Conservation (phyloP, 2,329 filamentous ascomycete species). For the Claviceps africana region DNA sequence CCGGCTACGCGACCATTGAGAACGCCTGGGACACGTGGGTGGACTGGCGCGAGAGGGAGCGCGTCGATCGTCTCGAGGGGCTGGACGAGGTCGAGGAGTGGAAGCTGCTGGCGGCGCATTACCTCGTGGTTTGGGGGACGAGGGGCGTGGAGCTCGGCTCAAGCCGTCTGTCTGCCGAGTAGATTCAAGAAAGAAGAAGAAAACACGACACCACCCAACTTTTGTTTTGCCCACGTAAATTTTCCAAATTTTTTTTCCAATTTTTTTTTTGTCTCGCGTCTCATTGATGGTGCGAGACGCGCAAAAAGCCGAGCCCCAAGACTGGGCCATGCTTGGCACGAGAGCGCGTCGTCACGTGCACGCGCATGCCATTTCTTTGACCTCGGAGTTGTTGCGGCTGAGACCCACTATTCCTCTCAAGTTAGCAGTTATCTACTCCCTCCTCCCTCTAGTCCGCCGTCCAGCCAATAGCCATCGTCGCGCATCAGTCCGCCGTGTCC, state of each 20-base stretch:
- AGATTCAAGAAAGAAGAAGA: not conserved
- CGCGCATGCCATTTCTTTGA: not conserved
- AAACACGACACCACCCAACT: not conserved
- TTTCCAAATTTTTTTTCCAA: not conserved
- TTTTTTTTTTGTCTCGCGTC: too few relatives aligned
- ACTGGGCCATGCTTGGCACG: not conserved
- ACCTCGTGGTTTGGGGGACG: conserved; percentile 83
- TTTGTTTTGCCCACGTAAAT: not conserved
- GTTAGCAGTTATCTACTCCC: not conserved
- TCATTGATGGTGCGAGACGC: too few relatives aligned
- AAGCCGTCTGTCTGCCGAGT: not conserved
- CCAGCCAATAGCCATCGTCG: not conserved
- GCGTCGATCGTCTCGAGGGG: conserved; percentile 69
- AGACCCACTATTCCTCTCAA: too few relatives aligned
- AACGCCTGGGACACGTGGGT: conserved; percentile 71
- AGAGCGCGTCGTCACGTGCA: conserved; percentile 3
- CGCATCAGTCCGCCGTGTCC: too few relatives aligned
- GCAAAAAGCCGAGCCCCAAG: not conserved
- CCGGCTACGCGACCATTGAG: conserved; percentile 31
- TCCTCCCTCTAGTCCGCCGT: not conserved
- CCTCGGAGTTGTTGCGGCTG: too few relatives aligned
- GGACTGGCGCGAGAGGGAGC: conserved; percentile 52
- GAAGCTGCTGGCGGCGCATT: conserved; percentile 74
- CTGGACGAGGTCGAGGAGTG: conserved; percentile 95
- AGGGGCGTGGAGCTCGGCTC: conserved; percentile 21